phyloP scores from a whole-genome alignment of 129 eudicot species.

The Flaveria brownii region DNA sequence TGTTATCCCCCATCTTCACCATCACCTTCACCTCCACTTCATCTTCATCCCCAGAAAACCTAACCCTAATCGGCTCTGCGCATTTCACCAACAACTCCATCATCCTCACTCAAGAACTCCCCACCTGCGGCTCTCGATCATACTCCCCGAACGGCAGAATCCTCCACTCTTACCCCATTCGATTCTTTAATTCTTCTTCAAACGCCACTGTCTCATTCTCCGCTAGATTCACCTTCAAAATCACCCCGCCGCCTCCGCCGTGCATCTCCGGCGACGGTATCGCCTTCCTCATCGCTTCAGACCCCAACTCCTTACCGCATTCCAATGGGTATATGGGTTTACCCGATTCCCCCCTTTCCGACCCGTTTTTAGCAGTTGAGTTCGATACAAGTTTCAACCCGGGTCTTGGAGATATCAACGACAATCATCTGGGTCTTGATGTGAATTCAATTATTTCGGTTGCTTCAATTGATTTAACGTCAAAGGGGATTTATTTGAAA shows the following conservation, averaged over 20 bases:
- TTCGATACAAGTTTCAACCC: constrained; percentile 55
- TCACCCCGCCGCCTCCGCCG: constrained; percentile 33
- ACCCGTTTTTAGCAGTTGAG: constrained; percentile 55
- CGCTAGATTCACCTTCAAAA: constrained; percentile 48
- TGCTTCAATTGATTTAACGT: constrained; percentile 44
- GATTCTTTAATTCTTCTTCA: constrained; percentile 38
- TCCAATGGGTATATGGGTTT: constrained; percentile 51
- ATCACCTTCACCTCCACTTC: constrained; percentile 12
- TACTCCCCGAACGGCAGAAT: constrained; percentile 48
- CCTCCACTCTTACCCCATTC: constrained; percentile 50
- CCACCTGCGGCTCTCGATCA: constrained; percentile 28
- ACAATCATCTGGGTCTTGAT: constrained; percentile 55
- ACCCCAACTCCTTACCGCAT: constrained; percentile 30
- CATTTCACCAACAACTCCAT: constrained; percentile 38
- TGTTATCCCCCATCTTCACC: constrained; percentile 17
- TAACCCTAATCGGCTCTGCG: constrained; percentile 57
- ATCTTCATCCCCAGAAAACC: constrained; percentile 38
- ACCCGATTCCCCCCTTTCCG: constrained; percentile 37
- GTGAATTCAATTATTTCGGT: constrained; percentile 36
- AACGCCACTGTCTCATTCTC: constrained; percentile 51
- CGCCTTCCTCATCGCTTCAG: constrained; percentile 55
- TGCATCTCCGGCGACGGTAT: constrained; percentile 62
- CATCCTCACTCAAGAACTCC: constrained; percentile 40
- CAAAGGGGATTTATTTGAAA: constrained; percentile 48
- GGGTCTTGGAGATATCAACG: constrained; percentile 45